These are phyloP conservation scores for Euphorbia schlechtendalii DNA, from an alignment of 441 rosid species.

Conservation along the genomic window DNA sequence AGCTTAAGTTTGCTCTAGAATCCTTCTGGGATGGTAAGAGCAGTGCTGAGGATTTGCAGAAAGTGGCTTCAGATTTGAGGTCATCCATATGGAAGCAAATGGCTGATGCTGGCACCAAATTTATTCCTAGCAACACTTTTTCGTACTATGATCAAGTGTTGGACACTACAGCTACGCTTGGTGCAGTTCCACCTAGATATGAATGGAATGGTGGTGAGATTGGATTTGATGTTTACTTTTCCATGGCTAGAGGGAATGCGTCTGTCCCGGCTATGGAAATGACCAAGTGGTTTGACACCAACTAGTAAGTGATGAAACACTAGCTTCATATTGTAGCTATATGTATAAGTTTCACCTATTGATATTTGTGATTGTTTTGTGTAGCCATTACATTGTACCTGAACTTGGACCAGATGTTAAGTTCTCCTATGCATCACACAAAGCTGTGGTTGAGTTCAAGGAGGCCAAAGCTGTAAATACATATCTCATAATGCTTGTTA, in stretches of 20 bases:
- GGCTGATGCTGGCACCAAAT: constrained; percentile 73
- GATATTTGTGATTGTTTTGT: constrained; percentile 7
- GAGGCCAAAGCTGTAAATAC: constrained; percentile 80
- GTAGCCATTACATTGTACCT: constrained; percentile 94
- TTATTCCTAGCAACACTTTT: constrained; percentile 94
- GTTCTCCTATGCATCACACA: constrained; percentile 91
- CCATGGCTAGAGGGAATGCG: constrained; percentile 99
- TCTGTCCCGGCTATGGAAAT: constrained; percentile 96
- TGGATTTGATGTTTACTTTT: constrained; percentile 74
- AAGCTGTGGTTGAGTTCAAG: constrained; percentile 86
- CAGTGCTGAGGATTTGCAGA: constrained; percentile 73
- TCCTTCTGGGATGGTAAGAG: constrained; percentile 97
- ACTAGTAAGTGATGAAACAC: constrained; percentile 62
- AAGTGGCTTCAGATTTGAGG: constrained; percentile 80
- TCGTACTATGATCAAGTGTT: constrained; percentile 83
- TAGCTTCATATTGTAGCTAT: neutral
- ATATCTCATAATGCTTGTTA: neutral
- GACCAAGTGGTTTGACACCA: constrained; percentile 99
- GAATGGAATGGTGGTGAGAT: constrained; percentile 80
- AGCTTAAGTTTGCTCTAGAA: constrained; percentile 94
- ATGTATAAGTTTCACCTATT: neutral
- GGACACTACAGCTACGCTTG: constrained; percentile 91
- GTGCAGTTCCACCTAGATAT: constrained; percentile 91
- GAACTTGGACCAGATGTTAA: constrained; percentile 88
- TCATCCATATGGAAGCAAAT: constrained; percentile 90